Conservation (phyloP, 176 grass and related monocot genomes). For the barley (Hordeum vulgare) region DNA sequence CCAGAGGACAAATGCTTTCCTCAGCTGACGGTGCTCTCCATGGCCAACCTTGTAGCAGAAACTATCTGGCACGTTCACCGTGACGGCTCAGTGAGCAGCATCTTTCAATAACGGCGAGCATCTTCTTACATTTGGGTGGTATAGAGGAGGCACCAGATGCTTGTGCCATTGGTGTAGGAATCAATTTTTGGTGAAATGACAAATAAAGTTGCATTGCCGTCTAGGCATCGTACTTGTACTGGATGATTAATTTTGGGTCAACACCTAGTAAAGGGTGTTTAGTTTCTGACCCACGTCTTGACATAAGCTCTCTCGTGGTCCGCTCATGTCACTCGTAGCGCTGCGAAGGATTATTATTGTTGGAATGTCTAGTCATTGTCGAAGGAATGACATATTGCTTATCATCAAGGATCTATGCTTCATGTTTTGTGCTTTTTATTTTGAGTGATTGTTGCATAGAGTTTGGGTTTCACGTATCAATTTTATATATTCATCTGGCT, state of each 20-base stretch:
- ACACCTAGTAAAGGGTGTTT: neutral
- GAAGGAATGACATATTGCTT: neutral
- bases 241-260: neutral
- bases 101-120: conserved; percentile 39
- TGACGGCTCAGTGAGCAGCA: conserved; percentile 68
- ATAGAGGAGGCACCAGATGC: conserved; percentile 24
- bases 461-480: neutral
- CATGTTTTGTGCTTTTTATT: neutral
- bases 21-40: conserved; percentile 80
- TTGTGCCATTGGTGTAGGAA: neutral
- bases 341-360: neutral
- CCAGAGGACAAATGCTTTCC: conserved; percentile 60
- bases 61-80: conserved; percentile 83
- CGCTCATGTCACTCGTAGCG: neutral
- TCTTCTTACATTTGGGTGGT: neutral
- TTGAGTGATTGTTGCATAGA: neutral
- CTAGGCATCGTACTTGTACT: neutral
- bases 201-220: conserved; percentile 16
- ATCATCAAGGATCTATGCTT: neutral
- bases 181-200: conserved; percentile 23
- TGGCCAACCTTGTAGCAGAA: conserved; percentile 89
- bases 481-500: neutral
- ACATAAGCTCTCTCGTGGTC: neutral
- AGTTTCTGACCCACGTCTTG: neutral
- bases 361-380: neutral